Percentiles rank a stretch among this genome's conserved stretches.
Conservation (phyloP, 78 protist genomes). For the Dictyostelium purpureum region DNA sequence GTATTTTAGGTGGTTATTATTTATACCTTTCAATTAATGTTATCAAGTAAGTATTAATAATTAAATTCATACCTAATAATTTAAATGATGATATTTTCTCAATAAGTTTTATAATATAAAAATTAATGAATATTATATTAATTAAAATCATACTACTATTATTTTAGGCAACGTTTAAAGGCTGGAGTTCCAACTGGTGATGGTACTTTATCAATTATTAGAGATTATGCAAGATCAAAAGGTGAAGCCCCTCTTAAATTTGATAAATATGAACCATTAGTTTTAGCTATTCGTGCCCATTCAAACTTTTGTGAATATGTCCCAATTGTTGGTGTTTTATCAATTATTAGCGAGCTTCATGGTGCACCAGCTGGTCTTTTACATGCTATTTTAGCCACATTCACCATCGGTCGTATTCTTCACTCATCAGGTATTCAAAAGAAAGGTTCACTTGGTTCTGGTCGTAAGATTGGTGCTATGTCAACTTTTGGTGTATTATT, state of each 20-base stretch:
- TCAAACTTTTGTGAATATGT: constrained; percentile 49
- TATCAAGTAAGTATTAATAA: too few species aligned
- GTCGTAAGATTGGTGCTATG: constrained; percentile 1
- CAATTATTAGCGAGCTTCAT: constrained; percentile 15
- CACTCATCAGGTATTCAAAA: not conserved
- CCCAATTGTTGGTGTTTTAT: constrained; percentile 6
- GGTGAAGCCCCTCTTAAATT: too few species aligned
- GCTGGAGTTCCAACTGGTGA: constrained; percentile 2
- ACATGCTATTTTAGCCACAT: not conserved
- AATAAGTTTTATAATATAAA: too few species aligned
- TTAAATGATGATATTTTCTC: too few species aligned
- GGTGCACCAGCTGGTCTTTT: not conserved
- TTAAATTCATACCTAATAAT: too few species aligned
- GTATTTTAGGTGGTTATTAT: constrained; percentile 28
- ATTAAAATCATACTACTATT: too few species aligned
- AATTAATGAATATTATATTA: too few species aligned
- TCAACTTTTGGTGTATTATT: not conserved
- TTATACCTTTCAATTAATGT: not conserved
- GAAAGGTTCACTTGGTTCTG: not conserved
- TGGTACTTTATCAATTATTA: constrained; percentile 27
- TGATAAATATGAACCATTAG: too few species aligned
- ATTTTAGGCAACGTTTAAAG: not conserved
- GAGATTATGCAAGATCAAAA: too few species aligned
- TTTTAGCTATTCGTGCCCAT: constrained; percentile 30
- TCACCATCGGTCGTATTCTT: constrained; percentile 3